Conservation (phyloP, 2,329 filamentous ascomycete species). For the Triangularia verruculosa region DNA sequence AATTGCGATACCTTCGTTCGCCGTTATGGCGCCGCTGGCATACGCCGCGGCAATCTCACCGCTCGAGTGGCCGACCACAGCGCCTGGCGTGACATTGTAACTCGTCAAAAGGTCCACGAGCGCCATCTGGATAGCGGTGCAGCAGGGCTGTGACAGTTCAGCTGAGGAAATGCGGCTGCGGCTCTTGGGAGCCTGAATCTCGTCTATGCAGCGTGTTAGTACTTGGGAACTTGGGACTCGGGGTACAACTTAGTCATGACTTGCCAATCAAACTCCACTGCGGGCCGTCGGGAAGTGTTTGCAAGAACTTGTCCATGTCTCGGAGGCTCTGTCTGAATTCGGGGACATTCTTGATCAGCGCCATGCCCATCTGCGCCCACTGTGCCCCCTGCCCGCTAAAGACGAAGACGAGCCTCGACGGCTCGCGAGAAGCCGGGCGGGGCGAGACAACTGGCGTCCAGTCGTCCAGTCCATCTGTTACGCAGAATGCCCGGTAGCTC, state of each 20-base stretch:
- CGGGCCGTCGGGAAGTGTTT: constrained; percentile 38
- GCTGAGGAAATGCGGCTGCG: no score
- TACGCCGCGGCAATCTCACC: no score
- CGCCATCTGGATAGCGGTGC: no score
- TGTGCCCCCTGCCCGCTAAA: constrained; percentile 14
- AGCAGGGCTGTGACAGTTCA: no score
- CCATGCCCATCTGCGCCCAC: constrained; percentile 17
- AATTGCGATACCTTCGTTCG: constrained; percentile 36
- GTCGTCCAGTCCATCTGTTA: background rate
- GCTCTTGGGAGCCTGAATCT: constrained; percentile 37
- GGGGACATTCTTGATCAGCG: no score
- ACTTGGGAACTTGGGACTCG: constrained; percentile 41
- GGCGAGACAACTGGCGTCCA: background rate
- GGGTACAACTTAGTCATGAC: constrained; percentile 38
- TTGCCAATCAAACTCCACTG: constrained; percentile 41
- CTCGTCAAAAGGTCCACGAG: no score
- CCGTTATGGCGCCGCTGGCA: no score
- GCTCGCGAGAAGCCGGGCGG: background rate
- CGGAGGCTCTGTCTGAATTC: no score
- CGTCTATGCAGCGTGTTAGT: constrained; percentile 37
- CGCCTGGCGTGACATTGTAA: no score
- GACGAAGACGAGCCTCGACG: constrained; percentile 21
- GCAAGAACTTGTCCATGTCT: constrained; percentile 28
- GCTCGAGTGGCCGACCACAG: no score
- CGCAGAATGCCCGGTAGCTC: background rate